These are phyloP conservation scores for Calonectria multiphialidica DNA, from an alignment of 2,329 filamentous ascomycete species.

Conservation along the genomic window DNA sequence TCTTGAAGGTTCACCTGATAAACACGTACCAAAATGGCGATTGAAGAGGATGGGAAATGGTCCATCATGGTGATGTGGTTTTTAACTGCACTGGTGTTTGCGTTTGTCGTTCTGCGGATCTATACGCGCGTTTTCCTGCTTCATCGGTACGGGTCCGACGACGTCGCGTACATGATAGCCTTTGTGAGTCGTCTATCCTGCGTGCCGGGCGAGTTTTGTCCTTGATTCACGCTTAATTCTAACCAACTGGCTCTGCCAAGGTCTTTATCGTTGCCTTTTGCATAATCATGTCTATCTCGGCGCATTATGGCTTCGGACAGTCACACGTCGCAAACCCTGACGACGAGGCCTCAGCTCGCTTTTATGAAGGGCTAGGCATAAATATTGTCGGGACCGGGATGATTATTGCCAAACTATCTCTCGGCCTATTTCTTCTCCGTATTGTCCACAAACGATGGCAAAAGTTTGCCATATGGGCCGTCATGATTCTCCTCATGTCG, in stretches of 20 bases:
- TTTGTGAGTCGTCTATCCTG: background rate
- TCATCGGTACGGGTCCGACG: constrained; percentile 44
- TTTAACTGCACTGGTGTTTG: constrained; percentile 30
- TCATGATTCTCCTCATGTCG: constrained; percentile 27
- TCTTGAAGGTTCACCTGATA: background rate
- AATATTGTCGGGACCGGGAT: constrained; percentile 51
- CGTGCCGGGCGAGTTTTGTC: no score
- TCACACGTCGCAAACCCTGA: constrained; percentile 29
- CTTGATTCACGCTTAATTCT: background rate
- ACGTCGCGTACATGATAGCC: constrained; percentile 42
- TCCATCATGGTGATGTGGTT: constrained; percentile 27
- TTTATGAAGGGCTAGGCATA: constrained; percentile 46
- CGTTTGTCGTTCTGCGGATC: constrained; percentile 48
- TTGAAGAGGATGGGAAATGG: constrained; percentile 2
- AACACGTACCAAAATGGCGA: background rate
- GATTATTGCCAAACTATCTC: constrained; percentile 49
- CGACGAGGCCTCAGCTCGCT: constrained; percentile 36
- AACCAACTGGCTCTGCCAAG: background rate
- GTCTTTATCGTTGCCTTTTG: constrained; percentile 45
- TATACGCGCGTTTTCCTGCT: constrained; percentile 49
- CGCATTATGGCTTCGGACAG: constrained; percentile 48
- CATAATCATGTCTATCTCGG: constrained; percentile 44
- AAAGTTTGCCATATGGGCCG: constrained; percentile 46
- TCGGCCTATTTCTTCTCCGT: constrained; percentile 51
- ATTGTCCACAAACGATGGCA: constrained; percentile 48